Conservation (phyloP, 164 flowering plant species). For the Chimonanthus praecox region DNA sequence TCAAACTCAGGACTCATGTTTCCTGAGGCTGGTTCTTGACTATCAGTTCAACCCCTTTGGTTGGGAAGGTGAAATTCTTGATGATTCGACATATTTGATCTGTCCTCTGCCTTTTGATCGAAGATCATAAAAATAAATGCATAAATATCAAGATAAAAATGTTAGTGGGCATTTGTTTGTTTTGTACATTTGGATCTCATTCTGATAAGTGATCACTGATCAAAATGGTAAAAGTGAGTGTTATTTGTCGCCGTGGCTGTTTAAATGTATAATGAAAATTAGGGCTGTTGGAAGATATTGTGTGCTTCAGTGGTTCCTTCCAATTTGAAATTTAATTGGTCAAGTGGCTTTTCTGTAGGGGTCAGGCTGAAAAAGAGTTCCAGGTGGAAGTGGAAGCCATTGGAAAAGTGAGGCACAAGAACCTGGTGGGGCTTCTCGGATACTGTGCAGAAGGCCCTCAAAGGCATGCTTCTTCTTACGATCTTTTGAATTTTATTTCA, state of each 20-base stretch:
- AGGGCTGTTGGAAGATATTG: background rate
- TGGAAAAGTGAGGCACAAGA: constrained; percentile 89
- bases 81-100: background rate
- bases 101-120: no score
- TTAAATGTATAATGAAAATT: background rate
- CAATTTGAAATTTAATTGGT: background rate
- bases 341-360: constrained; percentile 34
- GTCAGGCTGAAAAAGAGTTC: constrained; percentile 92
- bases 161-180: background rate
- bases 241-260: background rate
- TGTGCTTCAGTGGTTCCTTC: background rate
- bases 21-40: no score
- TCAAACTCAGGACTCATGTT: no score
- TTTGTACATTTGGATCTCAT: background rate
- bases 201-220: background rate
- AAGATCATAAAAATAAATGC: no score
- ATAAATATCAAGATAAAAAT: background rate
- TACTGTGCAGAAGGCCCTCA: constrained; percentile 71
- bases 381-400: constrained; percentile 94
- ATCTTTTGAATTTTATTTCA: background rate
- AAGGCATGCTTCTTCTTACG: constrained; percentile 36
- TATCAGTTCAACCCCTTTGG: no score
- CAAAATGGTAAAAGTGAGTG: background rate
- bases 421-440: constrained; percentile 80
- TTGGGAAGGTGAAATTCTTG: background rate